Conservation (phyloP, 2,329 filamentous ascomycete genomes). For the Penicillium freii region DNA sequence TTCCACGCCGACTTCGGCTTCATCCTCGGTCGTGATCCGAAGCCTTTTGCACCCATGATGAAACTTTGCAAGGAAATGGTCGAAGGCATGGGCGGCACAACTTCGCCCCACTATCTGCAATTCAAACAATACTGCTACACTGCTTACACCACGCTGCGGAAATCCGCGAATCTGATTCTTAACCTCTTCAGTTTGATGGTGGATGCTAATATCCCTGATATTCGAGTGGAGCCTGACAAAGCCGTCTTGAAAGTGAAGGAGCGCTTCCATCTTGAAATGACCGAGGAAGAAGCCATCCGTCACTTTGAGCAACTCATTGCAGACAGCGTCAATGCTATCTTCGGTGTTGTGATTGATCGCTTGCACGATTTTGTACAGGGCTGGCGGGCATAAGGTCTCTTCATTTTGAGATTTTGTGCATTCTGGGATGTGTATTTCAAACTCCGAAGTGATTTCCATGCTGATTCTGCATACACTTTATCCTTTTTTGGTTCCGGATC, state of each 20-base stretch:
- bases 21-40: constrained; percentile 93
- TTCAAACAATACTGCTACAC: constrained; percentile 98
- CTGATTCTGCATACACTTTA: background rate
- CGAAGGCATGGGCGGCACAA: constrained; percentile 89
- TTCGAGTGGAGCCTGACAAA: constrained; percentile 87
- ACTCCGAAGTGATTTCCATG: background rate
- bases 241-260: constrained; percentile 94
- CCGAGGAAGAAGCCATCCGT: constrained; percentile 85
- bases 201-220: constrained; percentile 94
- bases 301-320: constrained; percentile 88
- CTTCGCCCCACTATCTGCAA: constrained; percentile 75
- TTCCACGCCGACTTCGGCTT: constrained; percentile 99
- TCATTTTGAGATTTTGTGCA: background rate
- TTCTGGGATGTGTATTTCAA: too few relatives aligned
- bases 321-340: constrained; percentile 83
- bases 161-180: constrained; percentile 84
- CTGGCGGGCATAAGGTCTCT: constrained; percentile 62
- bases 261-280: constrained; percentile 85
- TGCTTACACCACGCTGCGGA: constrained; percentile 85
- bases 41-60: constrained; percentile 95
- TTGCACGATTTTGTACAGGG: constrained; percentile 92
- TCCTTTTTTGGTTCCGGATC: background rate
- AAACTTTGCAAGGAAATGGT: constrained; percentile 98
- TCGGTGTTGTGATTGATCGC: constrained; percentile 91
- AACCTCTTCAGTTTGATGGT: constrained; percentile 97